Percentiles rank a stretch among this genome's conserved stretches.
These are phyloP conservation scores for Verticillium nubilum DNA, from an alignment of 2,329 filamentous ascomycete genomes.

Conservation along the genomic window DNA sequence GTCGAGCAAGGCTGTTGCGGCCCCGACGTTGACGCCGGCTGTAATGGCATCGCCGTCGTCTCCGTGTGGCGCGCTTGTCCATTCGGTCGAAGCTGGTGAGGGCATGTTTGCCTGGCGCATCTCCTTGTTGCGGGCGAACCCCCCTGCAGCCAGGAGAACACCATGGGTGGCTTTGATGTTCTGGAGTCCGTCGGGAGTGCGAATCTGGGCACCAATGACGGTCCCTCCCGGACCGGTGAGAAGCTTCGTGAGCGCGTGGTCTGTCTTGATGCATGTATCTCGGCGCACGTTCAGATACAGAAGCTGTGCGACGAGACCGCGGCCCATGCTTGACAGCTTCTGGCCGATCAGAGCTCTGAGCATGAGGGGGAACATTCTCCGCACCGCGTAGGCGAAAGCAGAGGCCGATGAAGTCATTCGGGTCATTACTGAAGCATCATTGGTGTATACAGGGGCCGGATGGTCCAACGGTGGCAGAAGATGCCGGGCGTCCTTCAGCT, in stretches of 20 bases:
- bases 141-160: slow-evolving; percentile 27
- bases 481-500: slow-evolving; percentile 10
- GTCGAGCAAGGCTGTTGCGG: slow-evolving; percentile 23
- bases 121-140: slow-evolving; percentile 24
- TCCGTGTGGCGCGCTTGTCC: too few species aligned
- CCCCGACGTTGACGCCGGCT: slow-evolving; percentile 19
- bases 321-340: slow-evolving; percentile 15
- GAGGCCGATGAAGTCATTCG: background rate
- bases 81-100: slow-evolving; percentile 12
- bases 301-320: slow-evolving; percentile 15
- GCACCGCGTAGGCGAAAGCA: background rate
- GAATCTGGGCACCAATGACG: background rate
- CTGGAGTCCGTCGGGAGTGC: background rate
- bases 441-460: background rate
- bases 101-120: slow-evolving; percentile 23
- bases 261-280: slow-evolving; percentile 1
- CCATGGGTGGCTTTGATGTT: slow-evolving; percentile 17
- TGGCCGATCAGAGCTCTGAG: background rate
- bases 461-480: too few species aligned
- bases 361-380: too few species aligned
- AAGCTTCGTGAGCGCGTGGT: slow-evolving; percentile 6
- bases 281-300: slow-evolving; percentile 1
- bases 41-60: slow-evolving; percentile 15
- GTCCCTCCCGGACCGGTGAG: slow-evolving; percentile 3
- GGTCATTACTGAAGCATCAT: background rate